Evolutionary conservation across 1,139 yeast species (phyloP).

Genomic region (Diutina mesorugosa): DNA sequence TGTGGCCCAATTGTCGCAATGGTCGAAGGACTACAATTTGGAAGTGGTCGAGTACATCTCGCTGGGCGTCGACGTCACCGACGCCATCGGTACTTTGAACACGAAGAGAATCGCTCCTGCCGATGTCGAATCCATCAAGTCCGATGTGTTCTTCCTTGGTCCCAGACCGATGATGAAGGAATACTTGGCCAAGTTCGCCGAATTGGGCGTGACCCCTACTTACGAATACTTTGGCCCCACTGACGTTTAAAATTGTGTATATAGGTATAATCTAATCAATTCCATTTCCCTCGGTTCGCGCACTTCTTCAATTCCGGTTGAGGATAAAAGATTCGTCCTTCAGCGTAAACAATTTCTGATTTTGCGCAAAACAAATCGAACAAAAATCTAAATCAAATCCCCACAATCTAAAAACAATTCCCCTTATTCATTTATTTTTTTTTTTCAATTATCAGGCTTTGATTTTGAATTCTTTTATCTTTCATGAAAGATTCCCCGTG

Average conservation of each 20-base stretch:
- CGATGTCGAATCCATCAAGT: background rate
- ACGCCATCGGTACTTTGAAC: background rate
- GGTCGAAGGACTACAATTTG: constrained; percentile 11
- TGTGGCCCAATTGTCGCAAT: constrained; percentile 10
- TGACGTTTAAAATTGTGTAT: background rate
- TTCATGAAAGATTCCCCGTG: too few relatives aligned
- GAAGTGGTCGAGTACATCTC: constrained; percentile 13
- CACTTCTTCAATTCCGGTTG: too few relatives aligned
- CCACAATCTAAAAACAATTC: too few relatives aligned
- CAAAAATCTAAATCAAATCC: too few relatives aligned
- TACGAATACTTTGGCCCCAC: constrained; percentile 1
- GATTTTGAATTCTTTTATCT: too few relatives aligned
- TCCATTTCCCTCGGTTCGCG: too few relatives aligned
- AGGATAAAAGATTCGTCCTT: too few relatives aligned
- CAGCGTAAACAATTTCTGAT: too few relatives aligned
- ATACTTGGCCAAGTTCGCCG: background rate
- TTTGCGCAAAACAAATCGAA: too few relatives aligned
- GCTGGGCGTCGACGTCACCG: background rate
- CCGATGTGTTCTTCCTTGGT: background rate
- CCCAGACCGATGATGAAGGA: background rate
- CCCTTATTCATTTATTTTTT: too few relatives aligned
- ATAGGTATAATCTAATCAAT: too few relatives aligned
- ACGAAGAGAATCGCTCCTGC: background rate
- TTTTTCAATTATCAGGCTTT: too few relatives aligned
- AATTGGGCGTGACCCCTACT: background rate